phyloP scores from a whole-genome alignment of 2,329 filamentous ascomycete species.

The Metarhizium robertsii region DNA sequence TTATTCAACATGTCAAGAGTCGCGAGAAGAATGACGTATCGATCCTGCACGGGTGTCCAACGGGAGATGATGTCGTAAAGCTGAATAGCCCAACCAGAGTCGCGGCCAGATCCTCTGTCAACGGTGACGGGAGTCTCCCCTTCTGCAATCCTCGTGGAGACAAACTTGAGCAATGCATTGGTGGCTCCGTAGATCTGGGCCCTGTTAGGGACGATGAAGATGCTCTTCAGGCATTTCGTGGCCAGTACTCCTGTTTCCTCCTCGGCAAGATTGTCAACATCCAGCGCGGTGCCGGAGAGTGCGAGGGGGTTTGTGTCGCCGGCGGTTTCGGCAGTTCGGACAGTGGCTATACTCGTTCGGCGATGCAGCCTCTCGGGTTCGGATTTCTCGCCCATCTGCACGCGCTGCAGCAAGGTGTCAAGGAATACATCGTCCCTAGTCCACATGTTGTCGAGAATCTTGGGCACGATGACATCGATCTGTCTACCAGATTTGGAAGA shows the following conservation, averaged over 20 bases:
- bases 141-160: constrained; percentile 49
- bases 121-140: constrained; percentile 43
- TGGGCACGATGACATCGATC: constrained; percentile 69
- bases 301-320: constrained; percentile 59
- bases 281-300: constrained; percentile 70
- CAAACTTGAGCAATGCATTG: constrained; percentile 62
- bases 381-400: constrained; percentile 57
- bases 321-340: constrained; percentile 53
- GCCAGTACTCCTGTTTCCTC: constrained; percentile 80
- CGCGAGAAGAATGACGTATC: constrained; percentile 81
- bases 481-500: constrained; percentile 67
- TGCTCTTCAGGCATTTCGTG: constrained; percentile 74
- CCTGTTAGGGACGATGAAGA: constrained; percentile 75
- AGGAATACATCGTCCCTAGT: constrained; percentile 63
- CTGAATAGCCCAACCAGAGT: constrained; percentile 69
- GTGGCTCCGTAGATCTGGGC: constrained; percentile 75
- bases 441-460: constrained; percentile 81
- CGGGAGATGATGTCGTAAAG: constrained; percentile 71
- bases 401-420: constrained; percentile 55
- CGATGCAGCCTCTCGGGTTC: constrained; percentile 58
- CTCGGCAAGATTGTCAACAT: constrained; percentile 83
- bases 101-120: constrained; percentile 29
- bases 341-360: constrained; percentile 71
- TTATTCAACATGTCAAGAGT: constrained; percentile 67
- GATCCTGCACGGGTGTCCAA: constrained; percentile 90